A percentile compares a stretch with the other conserved stretches of the same genome.
Evolutionary conservation across 2,329 filamentous ascomycete genomes (phyloP).

Genomic region (Sarocladiaceae sp.): DNA sequence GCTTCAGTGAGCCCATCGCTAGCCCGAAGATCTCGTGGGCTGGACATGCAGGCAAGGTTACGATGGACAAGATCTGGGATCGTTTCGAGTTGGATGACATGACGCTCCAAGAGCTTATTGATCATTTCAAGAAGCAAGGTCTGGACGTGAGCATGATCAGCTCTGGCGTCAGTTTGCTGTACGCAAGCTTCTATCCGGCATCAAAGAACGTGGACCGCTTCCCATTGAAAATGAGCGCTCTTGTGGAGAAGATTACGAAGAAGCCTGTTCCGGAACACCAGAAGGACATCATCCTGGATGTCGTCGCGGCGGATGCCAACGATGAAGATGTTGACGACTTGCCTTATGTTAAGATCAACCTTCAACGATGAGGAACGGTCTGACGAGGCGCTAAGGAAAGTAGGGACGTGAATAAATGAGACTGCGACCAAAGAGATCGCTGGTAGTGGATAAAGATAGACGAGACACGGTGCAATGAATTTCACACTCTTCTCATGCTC

Average conservation of each 20-base stretch:
- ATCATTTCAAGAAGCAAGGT: conserved; percentile 76
- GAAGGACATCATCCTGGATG: conserved; percentile 94
- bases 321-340: conserved; percentile 97
- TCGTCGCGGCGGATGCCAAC: conserved; percentile 82
- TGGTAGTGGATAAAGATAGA: background rate
- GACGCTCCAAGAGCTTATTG: conserved; percentile 77
- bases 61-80: conserved; percentile 96
- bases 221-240: conserved; percentile 77
- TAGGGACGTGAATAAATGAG: background rate
- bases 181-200: conserved; percentile 86
- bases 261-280: conserved; percentile 88
- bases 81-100: conserved; percentile 88
- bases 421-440: background rate
- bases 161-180: conserved; percentile 93
- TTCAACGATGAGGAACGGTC: conserved; percentile 27
- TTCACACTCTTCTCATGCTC: background rate
- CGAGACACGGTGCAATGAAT: background rate
- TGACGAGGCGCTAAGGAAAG: no score
- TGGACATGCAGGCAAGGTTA: conserved; percentile 72
- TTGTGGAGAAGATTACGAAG: conserved; percentile 86
- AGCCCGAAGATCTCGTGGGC: conserved; percentile 90
- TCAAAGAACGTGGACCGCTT: conserved; percentile 77
- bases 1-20: conserved; percentile 93
- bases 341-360: conserved; percentile 89
- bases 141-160: conserved; percentile 88